A percentile compares a stretch with the other conserved stretches of the same genome.
These are phyloP conservation scores for Cucumis variabilis DNA, from an alignment of 331 rosid species.

Conservation along the genomic window DNA sequence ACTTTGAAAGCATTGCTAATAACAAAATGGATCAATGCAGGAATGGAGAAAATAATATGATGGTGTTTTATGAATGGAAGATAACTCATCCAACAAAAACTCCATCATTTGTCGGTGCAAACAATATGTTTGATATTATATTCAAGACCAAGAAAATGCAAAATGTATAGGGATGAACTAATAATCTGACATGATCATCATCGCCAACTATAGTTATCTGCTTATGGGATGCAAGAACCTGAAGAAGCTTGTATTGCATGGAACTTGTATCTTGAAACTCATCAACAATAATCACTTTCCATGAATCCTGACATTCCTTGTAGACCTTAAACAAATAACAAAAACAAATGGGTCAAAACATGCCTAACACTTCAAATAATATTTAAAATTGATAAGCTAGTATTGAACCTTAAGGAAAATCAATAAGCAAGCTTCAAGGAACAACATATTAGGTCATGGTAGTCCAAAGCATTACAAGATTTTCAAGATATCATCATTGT, in stretches of 20 bases:
- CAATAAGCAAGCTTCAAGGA: conserved; percentile 85
- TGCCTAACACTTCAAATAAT: conserved; percentile 23
- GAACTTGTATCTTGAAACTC: conserved; percentile 99
- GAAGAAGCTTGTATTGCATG: conserved; percentile 87
- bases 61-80: neutral
- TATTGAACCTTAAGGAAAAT: conserved; percentile 80
- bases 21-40: neutral
- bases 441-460: conserved; percentile 92
- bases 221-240: conserved; percentile 70
- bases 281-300: conserved; percentile 91
- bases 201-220: conserved; percentile 94
- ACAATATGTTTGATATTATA: neutral
- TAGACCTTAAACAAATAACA: conserved; percentile 48
- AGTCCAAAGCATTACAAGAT: conserved; percentile 94
- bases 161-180: conserved; percentile 38
- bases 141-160: neutral
- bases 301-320: conserved; percentile 72
- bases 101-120: neutral
- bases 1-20: neutral
- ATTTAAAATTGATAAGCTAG: conserved; percentile 28
- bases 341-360: conserved; percentile 36
- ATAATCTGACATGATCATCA: conserved; percentile 68
- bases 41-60: neutral
- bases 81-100: too few relatives aligned
- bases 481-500: conserved; percentile 70